Percentiles rank a stretch among this genome's conserved stretches.
These are phyloP conservation scores for Mycena belliarum DNA, from an alignment of 768 basidiomycete genomes.

Conservation along the genomic window DNA sequence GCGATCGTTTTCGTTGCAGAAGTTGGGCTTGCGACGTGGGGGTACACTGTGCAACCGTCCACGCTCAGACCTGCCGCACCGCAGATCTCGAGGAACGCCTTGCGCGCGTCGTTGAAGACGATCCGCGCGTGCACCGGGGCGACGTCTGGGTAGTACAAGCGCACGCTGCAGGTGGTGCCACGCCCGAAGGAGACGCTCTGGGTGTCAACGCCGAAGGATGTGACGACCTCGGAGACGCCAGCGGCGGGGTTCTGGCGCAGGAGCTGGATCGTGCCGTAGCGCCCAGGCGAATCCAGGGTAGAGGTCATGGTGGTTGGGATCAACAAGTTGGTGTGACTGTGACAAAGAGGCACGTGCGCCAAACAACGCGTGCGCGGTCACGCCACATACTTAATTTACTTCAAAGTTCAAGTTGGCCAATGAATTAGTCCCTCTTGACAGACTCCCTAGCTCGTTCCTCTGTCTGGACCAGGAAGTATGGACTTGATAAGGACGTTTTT, in stretches of 20 bases:
- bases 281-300: conserved; percentile 17
- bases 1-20: conserved; percentile 64
- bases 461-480: no score
- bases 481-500: no score
- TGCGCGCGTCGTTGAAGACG: conserved; percentile 58
- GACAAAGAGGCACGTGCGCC: background rate
- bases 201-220: conserved; percentile 73
- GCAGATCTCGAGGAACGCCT: conserved; percentile 71
- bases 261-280: conserved; percentile 16
- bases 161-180: conserved; percentile 61
- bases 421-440: no score
- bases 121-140: conserved; percentile 67
- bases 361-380: no score
- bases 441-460: no score
- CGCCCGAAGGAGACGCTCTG: conserved; percentile 69
- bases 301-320: background rate
- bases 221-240: conserved; percentile 38
- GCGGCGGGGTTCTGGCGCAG: background rate
- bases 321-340: conserved; percentile 7
- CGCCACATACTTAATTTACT: no score
- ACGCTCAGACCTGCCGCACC: conserved; percentile 57
- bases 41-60: conserved; percentile 65
- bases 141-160: conserved; percentile 69
- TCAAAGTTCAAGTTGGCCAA: no score
- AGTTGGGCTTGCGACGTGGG: conserved; percentile 35